Percentiles rank a stretch among this genome's conserved stretches.
phyloP scores from a whole-genome alignment of 139 green algal species.

The Picochlorum sp. region DNA sequence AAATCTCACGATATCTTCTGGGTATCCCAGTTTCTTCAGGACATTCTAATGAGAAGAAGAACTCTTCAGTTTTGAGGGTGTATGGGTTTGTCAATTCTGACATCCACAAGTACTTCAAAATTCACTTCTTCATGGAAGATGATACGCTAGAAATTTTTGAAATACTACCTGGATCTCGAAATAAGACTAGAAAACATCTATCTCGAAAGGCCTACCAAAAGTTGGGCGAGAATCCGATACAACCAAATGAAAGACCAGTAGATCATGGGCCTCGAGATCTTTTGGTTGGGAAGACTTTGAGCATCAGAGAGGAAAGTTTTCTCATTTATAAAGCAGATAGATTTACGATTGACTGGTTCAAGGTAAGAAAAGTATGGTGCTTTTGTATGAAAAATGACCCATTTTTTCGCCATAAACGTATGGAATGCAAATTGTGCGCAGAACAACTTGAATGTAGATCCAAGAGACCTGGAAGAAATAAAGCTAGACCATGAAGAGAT shows the following conservation, averaged over 20 bases:
- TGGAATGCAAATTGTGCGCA: too few species aligned
- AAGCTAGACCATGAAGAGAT: too few species aligned
- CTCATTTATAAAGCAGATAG: conserved; percentile 74
- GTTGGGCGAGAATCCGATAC: background rate
- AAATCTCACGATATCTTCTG: conserved; percentile 44
- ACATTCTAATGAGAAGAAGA: too few species aligned
- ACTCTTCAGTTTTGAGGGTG: conserved; percentile 44
- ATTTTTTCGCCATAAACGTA: too few species aligned
- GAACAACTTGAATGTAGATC: too few species aligned
- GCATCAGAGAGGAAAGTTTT: conserved; percentile 68
- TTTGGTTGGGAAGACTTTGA: conserved; percentile 54
- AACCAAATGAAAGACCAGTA: conserved; percentile 36
- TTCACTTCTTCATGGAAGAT: conserved; percentile 90
- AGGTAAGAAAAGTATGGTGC: too few species aligned
- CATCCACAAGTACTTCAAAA: conserved; percentile 39
- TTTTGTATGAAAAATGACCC: too few species aligned
- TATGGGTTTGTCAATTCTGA: conserved; percentile 80
- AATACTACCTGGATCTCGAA: conserved; percentile 72
- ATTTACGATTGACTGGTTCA: conserved; percentile 74
- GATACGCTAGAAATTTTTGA: conserved; percentile 88
- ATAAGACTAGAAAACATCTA: conserved; percentile 67
- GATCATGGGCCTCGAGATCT: conserved; percentile 75
- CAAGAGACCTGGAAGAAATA: too few species aligned
- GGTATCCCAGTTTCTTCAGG: conserved; percentile 49
- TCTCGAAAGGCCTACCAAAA: conserved; percentile 35